These are phyloP conservation scores for Tubosaeta sp. DNA, from an alignment of 768 basidiomycete genomes.

Conservation along the genomic window DNA sequence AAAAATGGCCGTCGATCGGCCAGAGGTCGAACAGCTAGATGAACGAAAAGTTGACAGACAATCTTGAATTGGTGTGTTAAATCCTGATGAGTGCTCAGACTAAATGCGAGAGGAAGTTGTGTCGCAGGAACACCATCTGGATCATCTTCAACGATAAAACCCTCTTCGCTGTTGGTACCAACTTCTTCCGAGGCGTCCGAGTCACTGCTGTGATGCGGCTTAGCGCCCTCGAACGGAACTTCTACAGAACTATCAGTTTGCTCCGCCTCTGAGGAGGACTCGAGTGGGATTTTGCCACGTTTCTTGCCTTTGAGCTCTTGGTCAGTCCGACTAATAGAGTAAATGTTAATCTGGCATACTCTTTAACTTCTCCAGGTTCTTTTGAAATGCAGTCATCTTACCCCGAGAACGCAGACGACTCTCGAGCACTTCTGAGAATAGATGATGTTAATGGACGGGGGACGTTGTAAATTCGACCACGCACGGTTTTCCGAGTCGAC, in stretches of 20 bases:
- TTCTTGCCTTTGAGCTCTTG: constrained; percentile 38
- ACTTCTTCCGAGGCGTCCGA: constrained; percentile 37
- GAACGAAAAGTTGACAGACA: constrained; percentile 83
- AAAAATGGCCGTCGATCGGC: constrained; percentile 52
- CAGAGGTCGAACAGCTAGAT: constrained; percentile 62
- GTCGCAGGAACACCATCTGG: constrained; percentile 33
- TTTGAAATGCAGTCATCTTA: constrained; percentile 58
- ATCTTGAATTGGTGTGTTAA: constrained; percentile 80
- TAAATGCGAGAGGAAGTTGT: constrained; percentile 72
- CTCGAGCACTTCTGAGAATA: constrained; percentile 53
- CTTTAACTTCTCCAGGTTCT: constrained; percentile 62
- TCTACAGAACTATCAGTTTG: constrained; percentile 24
- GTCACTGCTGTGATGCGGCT: constrained; percentile 33
- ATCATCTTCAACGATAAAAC: constrained; percentile 67
- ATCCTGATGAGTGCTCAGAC: constrained; percentile 75
- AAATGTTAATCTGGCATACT: constrained; percentile 35
- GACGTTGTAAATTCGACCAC: constrained; percentile 14
- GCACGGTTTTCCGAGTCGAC: constrained; percentile 51
- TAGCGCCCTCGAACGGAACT: constrained; percentile 45
- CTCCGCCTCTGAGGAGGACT: constrained; percentile 32
- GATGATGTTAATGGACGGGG: not conserved
- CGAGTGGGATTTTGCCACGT: constrained; percentile 32
- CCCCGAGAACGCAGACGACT: constrained; percentile 57
- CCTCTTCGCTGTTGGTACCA: constrained; percentile 14
- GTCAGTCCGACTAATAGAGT: not conserved